A percentile compares a stretch with the other conserved stretches of the same genome.
phyloP scores from a whole-genome alignment of 2,329 filamentous ascomycete genomes.

The Cordyceps cateniannulata region DNA sequence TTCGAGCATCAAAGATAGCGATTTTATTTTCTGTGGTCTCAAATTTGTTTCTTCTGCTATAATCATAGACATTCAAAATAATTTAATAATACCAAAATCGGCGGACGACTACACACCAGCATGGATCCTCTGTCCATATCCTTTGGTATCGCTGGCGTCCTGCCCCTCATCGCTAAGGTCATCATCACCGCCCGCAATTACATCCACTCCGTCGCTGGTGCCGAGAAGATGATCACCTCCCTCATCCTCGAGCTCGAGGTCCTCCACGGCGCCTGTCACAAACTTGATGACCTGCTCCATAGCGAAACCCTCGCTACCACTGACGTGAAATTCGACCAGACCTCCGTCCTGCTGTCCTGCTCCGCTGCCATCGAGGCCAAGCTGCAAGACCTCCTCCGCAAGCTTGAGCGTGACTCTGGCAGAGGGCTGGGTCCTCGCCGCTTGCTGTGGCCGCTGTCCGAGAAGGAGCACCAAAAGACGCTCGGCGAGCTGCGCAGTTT shows the following conservation, averaged over 20 bases:
- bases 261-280: not conserved
- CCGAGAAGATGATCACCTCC: not conserved
- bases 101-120: too few relatives aligned
- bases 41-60: too few relatives aligned
- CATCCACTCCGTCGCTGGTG: not conserved
- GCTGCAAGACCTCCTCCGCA: conserved; percentile 10
- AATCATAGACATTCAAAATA: not conserved
- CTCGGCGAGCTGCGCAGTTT: conserved; percentile 17
- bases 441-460: conserved; percentile 17
- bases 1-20: not conserved
- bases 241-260: not conserved
- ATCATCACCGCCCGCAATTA: not conserved
- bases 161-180: not conserved
- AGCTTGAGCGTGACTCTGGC: not conserved
- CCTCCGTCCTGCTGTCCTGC: conserved; percentile 7
- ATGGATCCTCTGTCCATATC: conserved; percentile 11
- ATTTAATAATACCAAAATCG: not conserved
- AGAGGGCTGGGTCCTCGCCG: not conserved
- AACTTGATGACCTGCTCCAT: not conserved
- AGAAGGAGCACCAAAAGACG: conserved; percentile 18
- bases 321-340: conserved; percentile 3
- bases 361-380: conserved; percentile 10
- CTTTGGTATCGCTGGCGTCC: conserved; percentile 9
- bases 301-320: not conserved
- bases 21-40: too few relatives aligned